A percentile compares a stretch with the other conserved stretches of the same genome.
These are phyloP conservation scores for Mucor lusitanicus DNA, from an alignment of 371 early-diverging fungal genomes.

Conservation along the genomic window DNA sequence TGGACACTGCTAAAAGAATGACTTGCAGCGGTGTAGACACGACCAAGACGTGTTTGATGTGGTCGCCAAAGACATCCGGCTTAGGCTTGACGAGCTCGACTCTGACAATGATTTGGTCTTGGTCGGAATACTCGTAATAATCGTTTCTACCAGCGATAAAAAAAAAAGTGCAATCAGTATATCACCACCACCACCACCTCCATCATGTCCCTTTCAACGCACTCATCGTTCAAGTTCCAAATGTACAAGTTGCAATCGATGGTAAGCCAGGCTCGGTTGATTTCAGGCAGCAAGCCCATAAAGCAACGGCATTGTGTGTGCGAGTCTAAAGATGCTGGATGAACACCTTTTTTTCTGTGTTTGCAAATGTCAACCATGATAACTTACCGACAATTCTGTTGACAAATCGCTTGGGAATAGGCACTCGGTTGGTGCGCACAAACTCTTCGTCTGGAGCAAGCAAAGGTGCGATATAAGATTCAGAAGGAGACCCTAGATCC, in stretches of 20 bases:
- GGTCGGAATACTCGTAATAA: slow-evolving; percentile 77
- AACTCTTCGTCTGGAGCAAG: slow-evolving; percentile 50
- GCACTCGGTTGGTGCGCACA: slow-evolving; percentile 46
- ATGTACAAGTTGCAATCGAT: slow-evolving; percentile 75
- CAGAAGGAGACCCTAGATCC: slow-evolving; percentile 26
- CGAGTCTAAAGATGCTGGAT: background rate
- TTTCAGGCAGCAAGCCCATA: slow-evolving; percentile 84
- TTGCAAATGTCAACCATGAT: too few relatives aligned
- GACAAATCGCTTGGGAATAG: slow-evolving; percentile 70
- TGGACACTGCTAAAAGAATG: slow-evolving; percentile 58
- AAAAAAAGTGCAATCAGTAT: too few relatives aligned
- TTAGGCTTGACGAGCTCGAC: slow-evolving; percentile 81
- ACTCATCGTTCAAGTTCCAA: slow-evolving; percentile 79
- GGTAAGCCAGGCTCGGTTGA: slow-evolving; percentile 80
- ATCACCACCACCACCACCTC: too few relatives aligned
- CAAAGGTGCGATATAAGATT: slow-evolving; percentile 19
- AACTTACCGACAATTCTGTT: slow-evolving; percentile 70
- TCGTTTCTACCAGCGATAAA: slow-evolving; percentile 38
- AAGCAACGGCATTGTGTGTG: slow-evolving; percentile 73
- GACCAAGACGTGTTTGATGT: slow-evolving; percentile 77
- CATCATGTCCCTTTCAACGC: background rate
- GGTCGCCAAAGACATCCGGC: slow-evolving; percentile 70
- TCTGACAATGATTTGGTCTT: slow-evolving; percentile 83
- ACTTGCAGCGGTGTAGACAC: slow-evolving; percentile 88
- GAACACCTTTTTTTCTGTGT: too few relatives aligned